These are phyloP conservation scores for Filosporella fistucella DNA, from an alignment of 495 filamentous ascomycete species.

Conservation along the genomic window DNA sequence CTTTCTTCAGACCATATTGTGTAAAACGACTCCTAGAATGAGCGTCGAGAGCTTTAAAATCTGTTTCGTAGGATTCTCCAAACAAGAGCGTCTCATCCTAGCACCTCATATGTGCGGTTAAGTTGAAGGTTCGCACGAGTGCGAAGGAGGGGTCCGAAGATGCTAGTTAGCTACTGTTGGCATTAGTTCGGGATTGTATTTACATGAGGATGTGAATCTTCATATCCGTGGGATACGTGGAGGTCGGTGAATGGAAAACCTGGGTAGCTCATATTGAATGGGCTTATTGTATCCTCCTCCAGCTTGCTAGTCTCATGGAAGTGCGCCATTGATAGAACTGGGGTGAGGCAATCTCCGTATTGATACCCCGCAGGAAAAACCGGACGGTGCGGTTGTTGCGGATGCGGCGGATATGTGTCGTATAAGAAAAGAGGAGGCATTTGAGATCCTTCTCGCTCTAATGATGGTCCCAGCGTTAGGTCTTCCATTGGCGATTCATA, in stretches of 20 bases:
- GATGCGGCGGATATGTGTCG: conserved; percentile 62
- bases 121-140: conserved; percentile 74
- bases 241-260: conserved; percentile 74
- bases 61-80: conserved; percentile 4
- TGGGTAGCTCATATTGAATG: conserved; percentile 73
- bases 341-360: conserved; percentile 59
- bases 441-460: conserved; percentile 57
- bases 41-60: conserved; percentile 29
- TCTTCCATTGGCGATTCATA: conserved; percentile 59
- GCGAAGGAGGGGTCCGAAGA: conserved; percentile 81
- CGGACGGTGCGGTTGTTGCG: conserved; percentile 59
- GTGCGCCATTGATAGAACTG: conserved; percentile 61
- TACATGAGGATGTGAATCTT: conserved; percentile 65
- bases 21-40: too few species aligned
- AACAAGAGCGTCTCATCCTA: conserved; percentile 2
- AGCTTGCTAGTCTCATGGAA: conserved; percentile 59
- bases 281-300: conserved; percentile 49
- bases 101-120: background rate
- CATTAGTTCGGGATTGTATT: conserved; percentile 35
- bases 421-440: conserved; percentile 72
- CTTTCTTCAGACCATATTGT: too few species aligned
- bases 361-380: conserved; percentile 55
- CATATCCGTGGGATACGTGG: conserved; percentile 53
- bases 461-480: conserved; percentile 37
- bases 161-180: conserved; percentile 5